These are phyloP conservation scores for Solidago caesia DNA, from an alignment of 129 eudicot species.

Conservation along the genomic window DNA sequence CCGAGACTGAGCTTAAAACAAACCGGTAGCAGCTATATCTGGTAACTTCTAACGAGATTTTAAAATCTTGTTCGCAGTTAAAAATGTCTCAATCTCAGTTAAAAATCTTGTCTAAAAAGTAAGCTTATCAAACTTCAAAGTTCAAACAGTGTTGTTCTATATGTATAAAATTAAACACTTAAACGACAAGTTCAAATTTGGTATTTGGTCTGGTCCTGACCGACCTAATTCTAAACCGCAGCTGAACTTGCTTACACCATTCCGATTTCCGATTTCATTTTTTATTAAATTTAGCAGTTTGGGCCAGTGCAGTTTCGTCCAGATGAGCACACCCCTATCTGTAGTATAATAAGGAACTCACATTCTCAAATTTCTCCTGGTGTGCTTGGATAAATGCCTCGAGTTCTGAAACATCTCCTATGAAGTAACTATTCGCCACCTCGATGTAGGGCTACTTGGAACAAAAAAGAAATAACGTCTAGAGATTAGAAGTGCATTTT, in stretches of 20 bases:
- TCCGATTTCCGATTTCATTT: background rate
- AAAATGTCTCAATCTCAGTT: background rate
- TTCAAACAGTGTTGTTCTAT: background rate
- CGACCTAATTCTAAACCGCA: background rate
- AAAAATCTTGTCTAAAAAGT: background rate
- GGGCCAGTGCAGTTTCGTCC: background rate
- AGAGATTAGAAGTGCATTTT: conserved; percentile 6
- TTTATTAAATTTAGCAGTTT: background rate
- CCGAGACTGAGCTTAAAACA: background rate
- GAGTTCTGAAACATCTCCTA: conserved; percentile 77
- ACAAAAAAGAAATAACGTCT: conserved; percentile 12
- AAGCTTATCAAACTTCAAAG: background rate
- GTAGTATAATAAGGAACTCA: conserved; percentile 42
- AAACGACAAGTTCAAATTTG: background rate
- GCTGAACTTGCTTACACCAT: background rate
- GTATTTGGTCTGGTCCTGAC: background rate
- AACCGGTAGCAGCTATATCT: background rate
- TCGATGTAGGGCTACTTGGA: conserved; percentile 74
- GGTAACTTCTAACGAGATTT: background rate
- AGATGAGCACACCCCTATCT: background rate
- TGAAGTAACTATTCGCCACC: conserved; percentile 60
- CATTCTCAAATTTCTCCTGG: conserved; percentile 73
- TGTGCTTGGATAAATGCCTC: conserved; percentile 54
- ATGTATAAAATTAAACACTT: background rate
- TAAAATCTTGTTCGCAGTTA: background rate